These are phyloP conservation scores for Cytospora piceae DNA, from an alignment of 2,329 filamentous ascomycete genomes.

Conservation along the genomic window DNA sequence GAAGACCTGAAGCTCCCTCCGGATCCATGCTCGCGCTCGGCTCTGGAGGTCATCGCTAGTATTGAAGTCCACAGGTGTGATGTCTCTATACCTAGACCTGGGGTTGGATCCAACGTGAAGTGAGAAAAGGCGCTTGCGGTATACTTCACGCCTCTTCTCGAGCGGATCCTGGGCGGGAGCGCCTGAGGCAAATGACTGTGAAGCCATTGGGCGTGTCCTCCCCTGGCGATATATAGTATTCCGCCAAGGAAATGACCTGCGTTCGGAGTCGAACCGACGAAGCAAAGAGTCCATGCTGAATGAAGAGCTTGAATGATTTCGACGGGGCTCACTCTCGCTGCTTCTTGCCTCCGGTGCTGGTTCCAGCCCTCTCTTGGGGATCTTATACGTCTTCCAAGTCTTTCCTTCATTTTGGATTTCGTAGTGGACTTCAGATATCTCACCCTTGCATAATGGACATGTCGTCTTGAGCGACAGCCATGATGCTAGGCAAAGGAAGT, in stretches of 20 bases:
- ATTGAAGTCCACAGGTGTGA: conserved; percentile 70
- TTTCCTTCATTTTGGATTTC: conserved; percentile 55
- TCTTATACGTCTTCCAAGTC: conserved; percentile 60
- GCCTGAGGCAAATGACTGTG: neutral
- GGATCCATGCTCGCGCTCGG: conserved; percentile 78
- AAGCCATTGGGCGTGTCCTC: neutral
- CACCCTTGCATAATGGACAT: conserved; percentile 78
- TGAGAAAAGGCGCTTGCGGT: conserved; percentile 72
- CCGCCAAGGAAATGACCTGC: conserved; percentile 5
- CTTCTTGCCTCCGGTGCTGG: conserved; percentile 3
- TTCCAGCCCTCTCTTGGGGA: conserved; percentile 43
- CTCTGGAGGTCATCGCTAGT: conserved; percentile 69
- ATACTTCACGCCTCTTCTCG: conserved; percentile 70
- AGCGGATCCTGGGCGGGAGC: conserved; percentile 39
- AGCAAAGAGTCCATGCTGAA: conserved; percentile 9
- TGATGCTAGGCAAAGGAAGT: conserved; percentile 80
- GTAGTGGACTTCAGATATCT: conserved; percentile 65
- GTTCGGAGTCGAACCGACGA: conserved; percentile 11
- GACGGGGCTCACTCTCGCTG: conserved; percentile 25
- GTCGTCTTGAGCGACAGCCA: conserved; percentile 75
- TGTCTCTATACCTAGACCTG: conserved; percentile 73
- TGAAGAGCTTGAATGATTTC: conserved; percentile 1
- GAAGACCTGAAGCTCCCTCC: conserved; percentile 84
- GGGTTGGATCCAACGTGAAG: conserved; percentile 82
- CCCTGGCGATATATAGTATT: neutral